Evolutionary conservation across 73 alveolate species (phyloP).

Genomic region (Stentor roeselii): DNA sequence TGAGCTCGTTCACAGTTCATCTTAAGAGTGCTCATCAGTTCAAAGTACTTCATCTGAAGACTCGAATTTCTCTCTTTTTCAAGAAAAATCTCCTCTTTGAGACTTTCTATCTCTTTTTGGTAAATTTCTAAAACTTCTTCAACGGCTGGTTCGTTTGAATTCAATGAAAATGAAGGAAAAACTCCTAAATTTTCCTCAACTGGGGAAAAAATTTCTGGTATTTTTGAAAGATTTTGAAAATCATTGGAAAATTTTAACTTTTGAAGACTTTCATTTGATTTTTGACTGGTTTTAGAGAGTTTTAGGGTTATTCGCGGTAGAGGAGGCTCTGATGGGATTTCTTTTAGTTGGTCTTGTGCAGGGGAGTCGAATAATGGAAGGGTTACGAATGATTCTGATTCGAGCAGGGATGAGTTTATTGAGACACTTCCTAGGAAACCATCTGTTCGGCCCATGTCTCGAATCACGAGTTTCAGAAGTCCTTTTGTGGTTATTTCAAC

Average conservation of each 20-base stretch:
- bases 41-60: background rate
- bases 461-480: background rate
- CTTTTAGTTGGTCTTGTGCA: background rate
- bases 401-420: background rate
- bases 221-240: background rate
- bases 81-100: background rate
- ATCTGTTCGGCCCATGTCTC: slow-evolving; percentile 4
- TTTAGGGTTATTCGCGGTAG: background rate
- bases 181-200: background rate
- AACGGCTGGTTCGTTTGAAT: background rate
- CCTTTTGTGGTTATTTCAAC: background rate
- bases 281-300: background rate
- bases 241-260: background rate
- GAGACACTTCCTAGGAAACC: background rate
- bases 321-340: background rate
- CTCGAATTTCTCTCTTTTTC: background rate
- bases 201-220: background rate
- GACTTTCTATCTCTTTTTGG: background rate
- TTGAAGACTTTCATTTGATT: background rate
- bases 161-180: background rate
- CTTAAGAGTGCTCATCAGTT: background rate
- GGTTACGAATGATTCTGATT: background rate
- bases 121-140: background rate
- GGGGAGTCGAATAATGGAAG: background rate
- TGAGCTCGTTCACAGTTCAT: background rate